phyloP scores from a whole-genome alignment of 2,329 filamentous ascomycete species.

The Talaromyces marneffei region DNA sequence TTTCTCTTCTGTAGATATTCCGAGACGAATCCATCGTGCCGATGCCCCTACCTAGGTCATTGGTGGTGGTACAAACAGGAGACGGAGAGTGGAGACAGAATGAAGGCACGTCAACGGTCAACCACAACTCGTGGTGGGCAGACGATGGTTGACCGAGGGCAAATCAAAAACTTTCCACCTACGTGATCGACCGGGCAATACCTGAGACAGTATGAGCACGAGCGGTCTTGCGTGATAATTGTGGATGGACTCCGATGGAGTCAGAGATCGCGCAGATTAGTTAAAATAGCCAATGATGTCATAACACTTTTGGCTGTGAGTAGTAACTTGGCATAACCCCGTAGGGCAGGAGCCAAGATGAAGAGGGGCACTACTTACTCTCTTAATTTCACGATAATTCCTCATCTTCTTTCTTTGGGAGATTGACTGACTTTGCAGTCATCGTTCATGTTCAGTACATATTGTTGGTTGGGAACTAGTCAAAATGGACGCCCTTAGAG shows the following conservation, averaged over 20 bases:
- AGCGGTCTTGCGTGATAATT: not conserved
- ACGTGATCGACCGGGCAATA: not conserved
- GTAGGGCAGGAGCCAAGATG: not conserved
- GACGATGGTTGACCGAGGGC: not conserved
- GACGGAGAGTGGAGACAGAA: not conserved
- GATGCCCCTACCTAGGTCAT: not conserved
- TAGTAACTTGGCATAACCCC: not conserved
- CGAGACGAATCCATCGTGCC: conserved; percentile 29
- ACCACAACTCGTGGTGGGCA: not conserved
- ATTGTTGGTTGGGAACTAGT: not conserved
- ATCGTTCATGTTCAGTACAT: not conserved
- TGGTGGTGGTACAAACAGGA: not conserved
- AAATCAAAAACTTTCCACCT: not conserved
- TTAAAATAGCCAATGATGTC: conserved; percentile 5
- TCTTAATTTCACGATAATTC: not conserved
- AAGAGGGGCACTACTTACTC: not conserved
- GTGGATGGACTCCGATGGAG: too few species aligned
- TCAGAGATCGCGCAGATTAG: too few species aligned
- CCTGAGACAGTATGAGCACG: not conserved
- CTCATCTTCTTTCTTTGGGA: not conserved
- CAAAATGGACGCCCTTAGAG: conserved; percentile 12
- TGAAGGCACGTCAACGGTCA: not conserved
- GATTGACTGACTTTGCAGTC: not conserved
- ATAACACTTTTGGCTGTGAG: not conserved
- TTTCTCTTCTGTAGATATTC: conserved; percentile 51